These are phyloP conservation scores for Aspergillus hancockii DNA, from an alignment of 495 filamentous ascomycete species.

Conservation along the genomic window DNA sequence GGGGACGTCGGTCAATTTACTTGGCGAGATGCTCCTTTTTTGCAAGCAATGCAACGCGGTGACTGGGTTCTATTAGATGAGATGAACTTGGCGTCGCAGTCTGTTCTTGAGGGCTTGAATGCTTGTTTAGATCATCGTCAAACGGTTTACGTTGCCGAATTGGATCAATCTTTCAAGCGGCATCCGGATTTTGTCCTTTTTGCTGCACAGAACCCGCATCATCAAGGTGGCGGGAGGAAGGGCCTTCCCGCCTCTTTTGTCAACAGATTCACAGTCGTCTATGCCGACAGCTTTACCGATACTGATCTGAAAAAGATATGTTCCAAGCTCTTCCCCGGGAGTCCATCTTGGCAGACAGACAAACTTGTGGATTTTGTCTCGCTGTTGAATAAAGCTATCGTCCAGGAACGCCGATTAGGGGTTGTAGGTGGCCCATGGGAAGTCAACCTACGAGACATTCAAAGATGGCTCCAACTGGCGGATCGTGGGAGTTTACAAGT, in stretches of 20 bases:
- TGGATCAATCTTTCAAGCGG: slow-evolving; percentile 87
- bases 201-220: slow-evolving; percentile 96
- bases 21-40: slow-evolving; percentile 94
- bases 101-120: slow-evolving; percentile 94
- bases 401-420: slow-evolving; percentile 65
- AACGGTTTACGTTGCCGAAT: slow-evolving; percentile 91
- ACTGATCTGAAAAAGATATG: slow-evolving; percentile 84
- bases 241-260: slow-evolving; percentile 95
- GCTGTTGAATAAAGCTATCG: slow-evolving; percentile 68
- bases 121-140: slow-evolving; percentile 97
- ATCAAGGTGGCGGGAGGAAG: slow-evolving; percentile 94
- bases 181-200: slow-evolving; percentile 91
- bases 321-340: slow-evolving; percentile 66
- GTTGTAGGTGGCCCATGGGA: slow-evolving; percentile 92
- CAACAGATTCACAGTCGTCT: slow-evolving; percentile 96
- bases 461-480: slow-evolving; percentile 82
- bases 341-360: slow-evolving; percentile 54
- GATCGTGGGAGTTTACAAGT: slow-evolving; percentile 47
- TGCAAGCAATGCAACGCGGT: slow-evolving; percentile 93
- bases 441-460: slow-evolving; percentile 90
- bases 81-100: slow-evolving; percentile 98
- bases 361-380: slow-evolving; percentile 81
- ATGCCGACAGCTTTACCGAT: slow-evolving; percentile 82
- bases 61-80: slow-evolving; percentile 97
- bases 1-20: slow-evolving; percentile 82